Base-by-base conservation (phyloP, 306 rosid species). In the Alnus glutinosa region DNA sequence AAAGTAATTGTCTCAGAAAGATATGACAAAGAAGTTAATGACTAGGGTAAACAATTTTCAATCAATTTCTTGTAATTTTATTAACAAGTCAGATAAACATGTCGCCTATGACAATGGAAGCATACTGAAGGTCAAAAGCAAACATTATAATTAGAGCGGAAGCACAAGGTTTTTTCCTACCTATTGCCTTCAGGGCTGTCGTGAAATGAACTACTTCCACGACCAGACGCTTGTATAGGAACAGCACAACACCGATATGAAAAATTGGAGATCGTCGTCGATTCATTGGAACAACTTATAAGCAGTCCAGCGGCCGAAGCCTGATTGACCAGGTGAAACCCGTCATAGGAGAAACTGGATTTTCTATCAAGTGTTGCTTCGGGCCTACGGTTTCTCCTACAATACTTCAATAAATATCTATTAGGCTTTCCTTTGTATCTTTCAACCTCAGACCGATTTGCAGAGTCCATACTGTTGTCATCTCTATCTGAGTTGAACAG, bases 361-460 rank as follows among this genome's bases (percentile, higher is more conserved):
- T 75, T 39, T 63, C 76, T 7, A 78, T 48, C 78, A 55, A 50
- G 23, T 55, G 39, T 68, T 72, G 77, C 46, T 55, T 83, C 78
- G 49, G 32, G 69, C 72, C 79, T 78, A 28, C 72, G 3, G 10
- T 69, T 84, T 63, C 88, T 86, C 86, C 88, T 88, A 50, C 87
- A 84, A 61, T 88, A 92, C 79, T 86, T 90, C 71, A 90, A 81
- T 51, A 72, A 14, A 79, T 59, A 86, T 10, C 86, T 87, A 77
- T 84, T 86, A 5, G 71, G 83, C 79, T 37, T 81, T 55, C 77
- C 82, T 62, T 39, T 55, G 76, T 80, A 68, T 71, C 37, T 78
- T 55, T 85, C 81, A 63, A 74, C 86, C 72, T 70, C 55, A 36
- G 30, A 58, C 52, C 55, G 82, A 74, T 73, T 59, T 30, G 87